These are phyloP conservation scores for Lentinula guzmanii DNA, from an alignment of 768 basidiomycete species.

Conservation along the genomic window DNA sequence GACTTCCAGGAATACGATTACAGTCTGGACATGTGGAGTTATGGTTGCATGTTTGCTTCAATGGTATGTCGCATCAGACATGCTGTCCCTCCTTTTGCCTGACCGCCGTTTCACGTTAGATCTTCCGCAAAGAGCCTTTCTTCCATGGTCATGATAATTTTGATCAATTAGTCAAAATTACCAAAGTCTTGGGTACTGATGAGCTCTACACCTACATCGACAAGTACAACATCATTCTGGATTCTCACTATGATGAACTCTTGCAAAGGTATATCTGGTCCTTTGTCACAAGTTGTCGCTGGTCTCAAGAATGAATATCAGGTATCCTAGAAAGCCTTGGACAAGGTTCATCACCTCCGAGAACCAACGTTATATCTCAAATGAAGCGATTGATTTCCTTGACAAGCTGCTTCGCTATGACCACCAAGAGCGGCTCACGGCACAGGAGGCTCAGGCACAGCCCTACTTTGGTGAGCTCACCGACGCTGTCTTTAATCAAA, in stretches of 20 bases:
- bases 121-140: conserved; percentile 98
- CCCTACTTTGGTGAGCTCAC: conserved; percentile 76
- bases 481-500: conserved; percentile 9
- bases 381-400: conserved; percentile 93
- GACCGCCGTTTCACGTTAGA: conserved; percentile 39
- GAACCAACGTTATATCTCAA: conserved; percentile 94
- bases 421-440: conserved; percentile 94
- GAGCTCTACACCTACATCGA: conserved; percentile 90
- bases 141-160: conserved; percentile 99
- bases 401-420: conserved; percentile 96
- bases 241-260: conserved; percentile 94
- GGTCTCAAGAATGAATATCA: conserved; percentile 18
- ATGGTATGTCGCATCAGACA: conserved; percentile 58
- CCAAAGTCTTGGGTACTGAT: conserved; percentile 95
- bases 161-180: conserved; percentile 96
- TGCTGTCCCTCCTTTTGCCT: conserved; percentile 4
- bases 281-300: background rate
- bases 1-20: conserved; percentile 99
- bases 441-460: conserved; percentile 86
- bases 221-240: conserved; percentile 93
- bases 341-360: conserved; percentile 91
- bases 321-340: conserved; percentile 94
- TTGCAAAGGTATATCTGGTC: conserved; percentile 60
- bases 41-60: conserved; percentile 97
- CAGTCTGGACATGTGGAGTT: conserved; percentile 97